Evolutionary conservation across 306 rosid species (phyloP).

Genomic region (Bauhinia variegata): DNA sequence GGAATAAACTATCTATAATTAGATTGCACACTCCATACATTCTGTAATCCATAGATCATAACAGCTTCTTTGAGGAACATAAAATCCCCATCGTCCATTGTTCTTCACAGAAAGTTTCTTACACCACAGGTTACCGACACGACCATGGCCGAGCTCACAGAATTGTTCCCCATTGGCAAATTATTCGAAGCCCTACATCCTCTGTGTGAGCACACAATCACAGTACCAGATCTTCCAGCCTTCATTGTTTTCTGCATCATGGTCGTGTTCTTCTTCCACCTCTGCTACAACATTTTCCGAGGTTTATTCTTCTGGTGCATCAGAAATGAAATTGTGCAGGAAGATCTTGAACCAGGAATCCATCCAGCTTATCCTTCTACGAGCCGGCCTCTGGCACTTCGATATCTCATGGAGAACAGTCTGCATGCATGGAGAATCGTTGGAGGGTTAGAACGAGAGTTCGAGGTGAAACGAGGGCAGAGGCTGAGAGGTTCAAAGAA

Average conservation of each 20-base stretch:
- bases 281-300: constrained; percentile 34
- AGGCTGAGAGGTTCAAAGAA: constrained; percentile 46
- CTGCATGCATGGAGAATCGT: constrained; percentile 27
- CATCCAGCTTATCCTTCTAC: background rate
- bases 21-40: background rate
- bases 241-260: constrained; percentile 37
- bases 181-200: background rate
- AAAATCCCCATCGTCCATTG: background rate
- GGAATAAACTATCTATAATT: background rate
- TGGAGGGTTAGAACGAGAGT: constrained; percentile 16
- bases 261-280: constrained; percentile 31
- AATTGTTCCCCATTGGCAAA: constrained; percentile 14
- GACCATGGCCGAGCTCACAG: constrained; percentile 12
- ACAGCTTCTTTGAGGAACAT: background rate
- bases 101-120: background rate
- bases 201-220: constrained; percentile 20
- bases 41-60: background rate
- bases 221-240: constrained; percentile 34
- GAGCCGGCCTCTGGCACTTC: constrained; percentile 5
- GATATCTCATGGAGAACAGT: constrained; percentile 26
- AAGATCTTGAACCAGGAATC: constrained; percentile 16
- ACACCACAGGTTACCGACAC: background rate
- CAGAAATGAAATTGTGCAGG: background rate
- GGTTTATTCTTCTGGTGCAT: constrained; percentile 35
- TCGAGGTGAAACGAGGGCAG: constrained; percentile 40